Evolutionary conservation across 2,329 filamentous ascomycete genomes (phyloP).

Genomic region (Oidium heveae): DNA sequence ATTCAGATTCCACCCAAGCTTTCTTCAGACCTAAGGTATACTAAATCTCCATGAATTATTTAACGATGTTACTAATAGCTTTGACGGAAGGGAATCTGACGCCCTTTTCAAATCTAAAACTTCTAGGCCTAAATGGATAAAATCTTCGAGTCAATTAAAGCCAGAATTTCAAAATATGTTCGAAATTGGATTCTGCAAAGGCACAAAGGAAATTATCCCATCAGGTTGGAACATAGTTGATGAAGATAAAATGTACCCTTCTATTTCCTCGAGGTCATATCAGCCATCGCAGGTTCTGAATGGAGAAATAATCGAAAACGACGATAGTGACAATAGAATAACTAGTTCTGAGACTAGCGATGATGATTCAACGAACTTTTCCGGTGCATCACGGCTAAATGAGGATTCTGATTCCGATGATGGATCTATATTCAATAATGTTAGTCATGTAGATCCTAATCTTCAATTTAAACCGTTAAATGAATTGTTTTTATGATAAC

Average conservation of each 20-base stretch:
- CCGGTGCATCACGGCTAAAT: conserved; percentile 26
- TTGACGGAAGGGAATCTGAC: background rate
- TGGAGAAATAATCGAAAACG: conserved; percentile 3
- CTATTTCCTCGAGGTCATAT: conserved; percentile 22
- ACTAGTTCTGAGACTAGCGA: conserved; percentile 24
- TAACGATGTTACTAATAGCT: background rate
- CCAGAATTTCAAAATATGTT: conserved; percentile 47
- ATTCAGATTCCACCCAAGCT: background rate
- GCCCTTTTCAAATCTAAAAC: conserved; percentile 5
- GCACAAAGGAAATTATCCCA: conserved; percentile 31
- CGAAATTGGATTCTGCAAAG: conserved; percentile 39
- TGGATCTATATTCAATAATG: conserved; percentile 1
- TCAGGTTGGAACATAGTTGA: conserved; percentile 42
- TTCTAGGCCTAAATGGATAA: conserved; percentile 25
- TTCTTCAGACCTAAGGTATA: background rate
- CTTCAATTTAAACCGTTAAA: background rate
- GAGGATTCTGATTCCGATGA: conserved; percentile 28
- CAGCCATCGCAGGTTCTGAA: conserved; percentile 6
- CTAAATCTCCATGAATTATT: background rate
- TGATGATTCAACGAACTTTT: conserved; percentile 17
- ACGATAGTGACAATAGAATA: conserved; percentile 12
- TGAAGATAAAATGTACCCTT: conserved; percentile 27
- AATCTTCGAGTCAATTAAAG: conserved; percentile 30
- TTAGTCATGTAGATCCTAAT: background rate
- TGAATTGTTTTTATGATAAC: background rate